phyloP scores from a whole-genome alignment of 2,329 filamentous ascomycete species.

The Cytospora paraplurivora region DNA sequence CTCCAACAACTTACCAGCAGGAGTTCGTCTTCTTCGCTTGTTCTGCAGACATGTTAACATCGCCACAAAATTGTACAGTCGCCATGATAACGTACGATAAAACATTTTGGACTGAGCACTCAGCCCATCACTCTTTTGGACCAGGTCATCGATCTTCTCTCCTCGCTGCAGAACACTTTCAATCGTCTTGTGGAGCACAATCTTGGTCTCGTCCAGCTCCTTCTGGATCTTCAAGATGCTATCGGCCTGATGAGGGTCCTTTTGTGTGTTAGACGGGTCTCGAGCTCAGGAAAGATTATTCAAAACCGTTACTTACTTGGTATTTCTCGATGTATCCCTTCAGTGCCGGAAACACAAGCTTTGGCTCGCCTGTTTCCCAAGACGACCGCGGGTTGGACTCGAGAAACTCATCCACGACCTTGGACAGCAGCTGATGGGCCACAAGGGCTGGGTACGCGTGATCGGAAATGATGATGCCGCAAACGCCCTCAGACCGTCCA shows the following conservation, averaged over 20 bases:
- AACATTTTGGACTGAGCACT: constrained; percentile 97
- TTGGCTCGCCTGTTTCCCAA: constrained; percentile 59
- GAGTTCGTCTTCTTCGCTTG: constrained; percentile 81
- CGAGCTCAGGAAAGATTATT: no score
- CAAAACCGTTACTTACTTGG: constrained; percentile 29
- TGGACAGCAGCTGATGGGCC: constrained; percentile 59
- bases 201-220: constrained; percentile 93
- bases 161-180: constrained; percentile 84
- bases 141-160: constrained; percentile 94
- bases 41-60: constrained; percentile 39
- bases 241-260: constrained; percentile 86
- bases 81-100: constrained; percentile 64
- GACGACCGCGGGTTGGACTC: constrained; percentile 70
- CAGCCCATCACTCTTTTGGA: constrained; percentile 88
- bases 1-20: constrained; percentile 55
- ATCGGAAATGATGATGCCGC: constrained; percentile 76
- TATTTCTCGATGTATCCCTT: constrained; percentile 75
- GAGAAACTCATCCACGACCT: constrained; percentile 86
- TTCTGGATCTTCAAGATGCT: constrained; percentile 95
- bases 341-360: constrained; percentile 69
- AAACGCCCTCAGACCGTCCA: constrained; percentile 71
- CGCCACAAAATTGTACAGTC: neutral
- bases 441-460: constrained; percentile 60
- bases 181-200: constrained; percentile 95
- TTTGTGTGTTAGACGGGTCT: constrained; percentile 37